Conservation (phyloP, 1,139 yeast genomes). For the Insectozyma bohioensis region DNA sequence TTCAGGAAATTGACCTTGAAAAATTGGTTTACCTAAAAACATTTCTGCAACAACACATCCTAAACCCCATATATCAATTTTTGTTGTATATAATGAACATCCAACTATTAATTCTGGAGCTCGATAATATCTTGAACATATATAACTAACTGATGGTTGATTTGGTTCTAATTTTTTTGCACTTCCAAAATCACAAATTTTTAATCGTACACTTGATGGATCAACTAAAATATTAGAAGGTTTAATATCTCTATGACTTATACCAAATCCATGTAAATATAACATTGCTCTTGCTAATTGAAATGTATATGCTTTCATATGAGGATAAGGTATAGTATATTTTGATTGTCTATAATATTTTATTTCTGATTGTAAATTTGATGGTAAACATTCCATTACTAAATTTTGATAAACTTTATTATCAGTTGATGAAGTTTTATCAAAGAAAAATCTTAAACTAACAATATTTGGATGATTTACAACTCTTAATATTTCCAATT, state of each 20-base stretch:
- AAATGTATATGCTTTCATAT: slow-evolving; percentile 75
- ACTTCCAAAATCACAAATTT: slow-evolving; percentile 81
- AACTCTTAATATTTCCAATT: slow-evolving; percentile 68
- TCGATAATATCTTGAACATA: slow-evolving; percentile 77
- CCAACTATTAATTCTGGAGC: slow-evolving; percentile 85
- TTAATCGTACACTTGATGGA: slow-evolving; percentile 62
- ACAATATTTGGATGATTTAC: slow-evolving; percentile 81
- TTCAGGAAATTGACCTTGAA: slow-evolving; percentile 77
- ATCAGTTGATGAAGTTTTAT: slow-evolving; percentile 60
- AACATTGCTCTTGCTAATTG: slow-evolving; percentile 82
- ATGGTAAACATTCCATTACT: slow-evolving; percentile 86
- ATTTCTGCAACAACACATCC: slow-evolving; percentile 87
- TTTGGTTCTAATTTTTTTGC: slow-evolving; percentile 74
- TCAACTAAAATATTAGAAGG: slow-evolving; percentile 78
- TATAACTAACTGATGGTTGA: slow-evolving; percentile 75
- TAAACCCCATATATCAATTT: slow-evolving; percentile 82
- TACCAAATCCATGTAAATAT: slow-evolving; percentile 75
- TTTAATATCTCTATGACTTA: slow-evolving; percentile 79
- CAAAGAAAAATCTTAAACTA: slow-evolving; percentile 62
- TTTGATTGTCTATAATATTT: slow-evolving; percentile 65
- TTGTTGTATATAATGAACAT: slow-evolving; percentile 71
- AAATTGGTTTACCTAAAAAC: slow-evolving; percentile 78
- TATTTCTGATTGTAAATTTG: slow-evolving; percentile 72
- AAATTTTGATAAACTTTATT: slow-evolving; percentile 70
- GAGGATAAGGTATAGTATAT: slow-evolving; percentile 67